Evolutionary conservation across 495 filamentous ascomycete genomes (phyloP).

Genomic region (Pyrenopolyporus hunteri): DNA sequence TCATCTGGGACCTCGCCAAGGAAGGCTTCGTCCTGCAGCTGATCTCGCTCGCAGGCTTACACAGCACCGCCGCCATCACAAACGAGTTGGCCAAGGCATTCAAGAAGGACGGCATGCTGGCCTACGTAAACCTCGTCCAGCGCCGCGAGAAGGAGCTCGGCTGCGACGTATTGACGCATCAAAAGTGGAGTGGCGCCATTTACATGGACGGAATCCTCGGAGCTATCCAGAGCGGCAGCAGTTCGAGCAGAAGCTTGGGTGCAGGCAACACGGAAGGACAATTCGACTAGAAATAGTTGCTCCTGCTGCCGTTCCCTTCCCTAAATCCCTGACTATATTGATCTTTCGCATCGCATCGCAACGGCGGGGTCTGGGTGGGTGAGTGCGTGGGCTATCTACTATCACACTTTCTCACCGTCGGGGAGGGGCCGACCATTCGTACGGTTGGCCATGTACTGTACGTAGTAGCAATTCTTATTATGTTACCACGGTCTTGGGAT

Average conservation of each 20-base stretch:
- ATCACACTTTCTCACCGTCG: no score
- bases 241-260: conserved; percentile 80
- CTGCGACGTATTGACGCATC: conserved; percentile 94
- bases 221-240: conserved; percentile 89
- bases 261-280: conserved; percentile 78
- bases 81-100: conserved; percentile 81
- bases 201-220: conserved; percentile 95
- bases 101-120: conserved; percentile 91
- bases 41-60: conserved; percentile 87
- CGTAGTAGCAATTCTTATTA: no score
- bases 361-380: conserved; percentile 26
- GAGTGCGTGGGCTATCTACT: no score
- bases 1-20: conserved; percentile 94
- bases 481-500: no score
- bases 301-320: background rate
- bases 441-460: no score
- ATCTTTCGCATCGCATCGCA: conserved; percentile 5
- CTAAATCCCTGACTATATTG: background rate
- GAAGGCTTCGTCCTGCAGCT: conserved; percentile 95
- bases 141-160: conserved; percentile 87
- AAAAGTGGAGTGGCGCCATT: conserved; percentile 94
- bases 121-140: conserved; percentile 92
- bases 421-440: no score
- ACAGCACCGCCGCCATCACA: conserved; percentile 86
- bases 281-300: conserved; percentile 47